phyloP scores from a whole-genome alignment of 805 yeast species.

The Grigorovia yakushimaensis region DNA sequence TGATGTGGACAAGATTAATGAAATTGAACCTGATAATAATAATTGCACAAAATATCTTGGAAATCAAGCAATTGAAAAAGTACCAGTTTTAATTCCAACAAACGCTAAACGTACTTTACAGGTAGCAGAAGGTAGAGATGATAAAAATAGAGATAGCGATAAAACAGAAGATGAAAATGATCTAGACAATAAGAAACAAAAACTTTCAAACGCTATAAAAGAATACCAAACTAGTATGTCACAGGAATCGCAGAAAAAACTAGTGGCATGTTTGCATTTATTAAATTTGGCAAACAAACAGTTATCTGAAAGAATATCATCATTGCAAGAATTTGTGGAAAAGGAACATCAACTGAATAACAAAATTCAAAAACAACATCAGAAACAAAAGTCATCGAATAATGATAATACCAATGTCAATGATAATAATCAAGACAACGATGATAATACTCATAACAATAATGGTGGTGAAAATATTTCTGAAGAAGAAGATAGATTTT shows the following conservation, averaged over 20 bases:
- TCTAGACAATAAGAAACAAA: slow-evolving; percentile 19
- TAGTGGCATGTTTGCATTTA: slow-evolving; percentile 71
- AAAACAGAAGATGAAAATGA: background rate
- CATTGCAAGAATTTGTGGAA: slow-evolving; percentile 48
- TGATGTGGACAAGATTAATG: no score
- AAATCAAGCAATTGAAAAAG: background rate
- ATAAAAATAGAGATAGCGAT: background rate
- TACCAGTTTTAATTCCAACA: background rate
- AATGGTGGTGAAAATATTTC: slow-evolving; percentile 8
- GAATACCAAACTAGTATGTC: slow-evolving; percentile 35
- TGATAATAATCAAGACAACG: background rate
- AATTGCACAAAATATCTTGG: no score
- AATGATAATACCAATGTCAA: background rate
- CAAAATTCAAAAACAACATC: slow-evolving; percentile 12
- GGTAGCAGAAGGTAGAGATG: background rate
- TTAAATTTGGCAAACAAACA: slow-evolving; percentile 74
- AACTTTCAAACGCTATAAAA: slow-evolving; percentile 31
- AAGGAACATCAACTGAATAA: slow-evolving; percentile 30
- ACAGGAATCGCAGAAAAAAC: slow-evolving; percentile 62
- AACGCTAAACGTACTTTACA: background rate
- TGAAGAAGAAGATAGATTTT: slow-evolving; percentile 25
- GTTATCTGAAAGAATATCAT: slow-evolving; percentile 54
- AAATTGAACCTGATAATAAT: no score
- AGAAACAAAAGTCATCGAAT: slow-evolving; percentile 1
- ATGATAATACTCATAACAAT: slow-evolving; percentile 1